phyloP scores from a whole-genome alignment of 2,329 filamentous ascomycete species.

The Claviceps paspali region DNA sequence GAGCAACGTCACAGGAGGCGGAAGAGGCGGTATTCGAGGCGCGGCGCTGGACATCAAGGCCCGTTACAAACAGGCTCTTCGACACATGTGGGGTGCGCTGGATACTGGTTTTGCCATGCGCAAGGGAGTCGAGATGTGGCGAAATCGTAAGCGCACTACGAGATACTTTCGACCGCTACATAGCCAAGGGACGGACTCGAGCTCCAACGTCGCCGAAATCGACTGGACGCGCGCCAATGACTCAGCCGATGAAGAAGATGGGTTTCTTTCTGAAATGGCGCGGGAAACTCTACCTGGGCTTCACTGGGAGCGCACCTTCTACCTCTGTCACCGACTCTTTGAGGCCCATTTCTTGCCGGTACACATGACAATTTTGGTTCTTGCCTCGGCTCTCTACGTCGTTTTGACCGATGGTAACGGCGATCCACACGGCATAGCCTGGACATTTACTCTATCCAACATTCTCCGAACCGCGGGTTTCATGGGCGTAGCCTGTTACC shows the following conservation, averaged over 20 bases:
- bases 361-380: conserved; percentile 49
- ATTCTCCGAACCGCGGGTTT: conserved; percentile 45
- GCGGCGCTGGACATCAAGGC: conserved; percentile 43
- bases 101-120: conserved; percentile 52
- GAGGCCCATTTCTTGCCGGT: conserved; percentile 53
- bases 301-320: conserved; percentile 39
- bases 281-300: conserved; percentile 34
- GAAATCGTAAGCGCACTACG: conserved; percentile 39
- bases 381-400: conserved; percentile 46
- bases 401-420: conserved; percentile 34
- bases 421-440: conserved; percentile 37
- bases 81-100: conserved; percentile 63
- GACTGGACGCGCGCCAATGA: conserved; percentile 25
- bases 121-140: conserved; percentile 41
- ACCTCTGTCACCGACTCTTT: conserved; percentile 52
- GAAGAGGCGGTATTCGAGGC: conserved; percentile 36
- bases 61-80: conserved; percentile 55
- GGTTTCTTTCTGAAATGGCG: conserved; percentile 39
- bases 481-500: conserved; percentile 45
- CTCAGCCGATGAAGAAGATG: conserved; percentile 28
- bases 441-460: conserved; percentile 46
- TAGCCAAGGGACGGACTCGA: conserved; percentile 26
- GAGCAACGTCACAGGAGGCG: conserved; percentile 51
- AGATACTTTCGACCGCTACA: conserved; percentile 41
- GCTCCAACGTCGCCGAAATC: conserved; percentile 32